phyloP scores from a whole-genome alignment of 2,329 filamentous ascomycete species.

The Dactylellina parvicollis region DNA sequence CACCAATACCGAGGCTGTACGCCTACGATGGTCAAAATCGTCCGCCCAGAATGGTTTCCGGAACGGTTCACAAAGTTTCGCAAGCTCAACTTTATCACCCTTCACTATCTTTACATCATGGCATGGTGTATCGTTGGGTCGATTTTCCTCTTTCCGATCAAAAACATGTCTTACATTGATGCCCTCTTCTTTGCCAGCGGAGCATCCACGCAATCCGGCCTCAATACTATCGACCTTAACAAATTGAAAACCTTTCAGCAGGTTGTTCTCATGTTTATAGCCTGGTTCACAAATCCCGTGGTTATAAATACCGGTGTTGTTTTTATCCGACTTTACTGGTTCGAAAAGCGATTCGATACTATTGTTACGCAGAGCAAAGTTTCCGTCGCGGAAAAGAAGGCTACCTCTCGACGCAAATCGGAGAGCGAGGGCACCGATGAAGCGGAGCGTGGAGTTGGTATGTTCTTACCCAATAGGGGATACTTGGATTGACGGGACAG shows the following conservation, averaged over 20 bases:
- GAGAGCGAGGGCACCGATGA: conserved; percentile 33
- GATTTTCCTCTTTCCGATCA: conserved; percentile 75
- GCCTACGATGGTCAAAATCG: conserved; percentile 39
- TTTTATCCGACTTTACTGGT: conserved; percentile 94
- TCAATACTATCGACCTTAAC: conserved; percentile 80
- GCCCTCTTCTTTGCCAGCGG: conserved; percentile 88
- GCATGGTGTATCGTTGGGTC: conserved; percentile 77
- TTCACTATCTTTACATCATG: conserved; percentile 81
- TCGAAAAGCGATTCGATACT: conserved; percentile 92
- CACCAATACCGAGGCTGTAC: not conserved
- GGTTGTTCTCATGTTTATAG: conserved; percentile 74
- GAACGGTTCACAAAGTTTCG: conserved; percentile 14
- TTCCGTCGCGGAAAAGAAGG: conserved; percentile 21
- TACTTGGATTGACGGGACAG: not conserved
- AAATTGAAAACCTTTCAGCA: conserved; percentile 76
- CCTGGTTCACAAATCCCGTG: conserved; percentile 82
- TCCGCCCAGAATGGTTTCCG: conserved; percentile 30
- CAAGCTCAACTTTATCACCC: conserved; percentile 80
- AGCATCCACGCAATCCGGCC: conserved; percentile 86
- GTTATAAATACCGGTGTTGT: conserved; percentile 87
- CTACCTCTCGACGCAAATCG: conserved; percentile 45
- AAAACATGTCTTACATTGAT: conserved; percentile 80
- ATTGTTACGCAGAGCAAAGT: conserved; percentile 62
- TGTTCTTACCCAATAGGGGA: not conserved
- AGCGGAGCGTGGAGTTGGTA: conserved; percentile 51